Conservation (phyloP, 208 protist genomes). For the Leptomonas pyrrhocoris region DNA sequence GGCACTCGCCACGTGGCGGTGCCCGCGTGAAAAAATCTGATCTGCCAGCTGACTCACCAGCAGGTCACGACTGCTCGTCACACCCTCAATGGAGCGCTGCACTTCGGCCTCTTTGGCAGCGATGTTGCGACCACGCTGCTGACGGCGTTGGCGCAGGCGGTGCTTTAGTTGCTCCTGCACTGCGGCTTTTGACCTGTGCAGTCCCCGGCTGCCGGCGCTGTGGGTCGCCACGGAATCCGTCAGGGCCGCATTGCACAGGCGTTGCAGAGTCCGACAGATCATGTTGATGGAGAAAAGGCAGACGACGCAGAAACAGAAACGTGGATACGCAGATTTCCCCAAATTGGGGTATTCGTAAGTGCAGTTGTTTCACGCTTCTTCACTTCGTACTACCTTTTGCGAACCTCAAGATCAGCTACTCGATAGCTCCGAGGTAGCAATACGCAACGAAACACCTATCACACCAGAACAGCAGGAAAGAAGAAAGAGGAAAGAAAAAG, state of each 20-base stretch:
- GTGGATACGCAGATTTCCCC: too few species aligned
- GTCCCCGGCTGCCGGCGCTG: constrained; percentile 51
- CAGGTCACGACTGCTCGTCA: constrained; percentile 71
- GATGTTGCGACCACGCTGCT: constrained; percentile 48
- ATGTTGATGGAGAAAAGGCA: constrained; percentile 5
- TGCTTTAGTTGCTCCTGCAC: constrained; percentile 36
- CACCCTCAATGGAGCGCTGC: constrained; percentile 35
- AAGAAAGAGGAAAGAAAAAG: too few species aligned
- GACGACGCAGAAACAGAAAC: neutral
- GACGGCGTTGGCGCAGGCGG: constrained; percentile 42
- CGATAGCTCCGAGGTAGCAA: too few species aligned
- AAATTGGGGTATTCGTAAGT: too few species aligned
- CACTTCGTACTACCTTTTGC: too few species aligned
- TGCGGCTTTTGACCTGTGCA: constrained; percentile 48
- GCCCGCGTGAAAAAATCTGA: constrained; percentile 84
- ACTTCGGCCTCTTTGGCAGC: constrained; percentile 53
- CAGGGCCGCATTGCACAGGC: constrained; percentile 21
- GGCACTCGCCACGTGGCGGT: constrained; percentile 71
- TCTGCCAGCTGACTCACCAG: constrained; percentile 79
- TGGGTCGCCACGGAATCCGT: constrained; percentile 57
- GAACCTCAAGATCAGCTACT: too few species aligned
- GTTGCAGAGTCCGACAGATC: constrained; percentile 9
- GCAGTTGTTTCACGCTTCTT: too few species aligned
- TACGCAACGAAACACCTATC: too few species aligned
- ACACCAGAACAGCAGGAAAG: too few species aligned